Evolutionary conservation across 345 rosid genomes (phyloP), one percentile per base, ranked within the genome.

Genomic region (Citrus medica): DNA sequence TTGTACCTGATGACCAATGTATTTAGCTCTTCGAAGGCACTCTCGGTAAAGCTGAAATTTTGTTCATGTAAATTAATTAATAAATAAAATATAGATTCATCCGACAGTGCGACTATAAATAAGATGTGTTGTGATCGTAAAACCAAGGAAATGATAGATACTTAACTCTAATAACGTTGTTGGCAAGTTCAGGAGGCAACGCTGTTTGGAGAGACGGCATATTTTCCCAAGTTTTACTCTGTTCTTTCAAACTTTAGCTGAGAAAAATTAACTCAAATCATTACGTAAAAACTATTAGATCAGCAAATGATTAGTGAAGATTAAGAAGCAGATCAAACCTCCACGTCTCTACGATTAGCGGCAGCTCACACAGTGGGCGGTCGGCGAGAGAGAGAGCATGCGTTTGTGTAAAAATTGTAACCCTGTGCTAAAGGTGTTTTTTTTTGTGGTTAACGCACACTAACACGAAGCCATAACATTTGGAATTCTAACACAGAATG

Each of bases 1-100:
- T 62, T 28, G 40, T 67, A 92, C 99, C 91, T 84, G 81, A 75
- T 89, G 92, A 75, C 98, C 98, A 70, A 96, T 72, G 76, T 87
- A 93, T 84, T 87, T 94, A 51, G 98, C 98, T 84, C 99, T 86
- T 76, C 98, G 91, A 85, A 96, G 98, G 83, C 98, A 96, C 81
- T 94, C 99, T 22, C 97, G 93, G 66, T 96, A 96, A 84, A 96
- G 91, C 99, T 96, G 88, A 80, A 76, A 79, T 14, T 19, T 12
- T 46, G 17, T 17, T 9, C 32, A 27, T 28, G 7, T 37, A 9
- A 10, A 61, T 30, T 5, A n/a, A 12, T 46, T 46, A 46, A 13
- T 46, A 5, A 22, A 67, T 55, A 67, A 63, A 77, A 21, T 27
- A 62, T 7, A 4, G 27, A 27, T 46, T 24, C 53, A 62, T 17